A percentile compares a stretch with the other conserved stretches of the same genome.
These are phyloP conservation scores for Hypoxylon fuscum DNA, from an alignment of 495 filamentous ascomycete species.

Conservation along the genomic window DNA sequence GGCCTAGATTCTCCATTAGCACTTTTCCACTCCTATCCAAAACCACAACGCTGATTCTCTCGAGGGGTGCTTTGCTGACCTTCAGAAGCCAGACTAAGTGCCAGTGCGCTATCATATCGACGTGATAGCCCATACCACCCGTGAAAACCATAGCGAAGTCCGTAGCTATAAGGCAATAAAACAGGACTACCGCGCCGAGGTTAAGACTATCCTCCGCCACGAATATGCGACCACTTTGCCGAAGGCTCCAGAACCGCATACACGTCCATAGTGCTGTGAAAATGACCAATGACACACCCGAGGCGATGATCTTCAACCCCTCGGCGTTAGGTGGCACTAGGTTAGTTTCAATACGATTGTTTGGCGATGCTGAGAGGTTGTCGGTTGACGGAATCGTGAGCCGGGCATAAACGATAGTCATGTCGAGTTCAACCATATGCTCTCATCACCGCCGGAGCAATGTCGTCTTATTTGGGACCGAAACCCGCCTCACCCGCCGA, in stretches of 20 bases:
- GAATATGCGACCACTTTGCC: conserved; percentile 23
- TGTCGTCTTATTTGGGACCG: conserved; percentile 6
- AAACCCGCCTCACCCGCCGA: conserved; percentile 11
- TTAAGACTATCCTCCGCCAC: conserved; percentile 30
- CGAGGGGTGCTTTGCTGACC: conserved; percentile 9
- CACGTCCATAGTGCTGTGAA: conserved; percentile 33
- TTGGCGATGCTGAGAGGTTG: not conserved
- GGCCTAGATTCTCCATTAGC: conserved; percentile 15
- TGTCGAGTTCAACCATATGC: conserved; percentile 12
- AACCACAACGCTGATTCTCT: no score
- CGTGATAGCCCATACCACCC: conserved; percentile 32
- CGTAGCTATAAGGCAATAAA: conserved; percentile 26
- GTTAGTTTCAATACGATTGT: conserved; percentile 21
- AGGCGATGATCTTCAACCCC: conserved; percentile 24
- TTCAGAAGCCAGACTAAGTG: conserved; percentile 33
- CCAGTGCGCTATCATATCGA: conserved; percentile 25
- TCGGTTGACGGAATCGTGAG: conserved; percentile 10
- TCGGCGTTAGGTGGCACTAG: conserved; percentile 27
- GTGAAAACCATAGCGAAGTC: conserved; percentile 29
- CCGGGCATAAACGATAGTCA: conserved; percentile 26
- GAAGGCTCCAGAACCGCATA: conserved; percentile 33
- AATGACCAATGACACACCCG: conserved; percentile 16
- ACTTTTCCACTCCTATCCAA: not conserved
- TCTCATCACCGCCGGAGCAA: conserved; percentile 14
- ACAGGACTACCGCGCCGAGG: conserved; percentile 26